Evolutionary conservation across 2,329 filamentous ascomycete species (phyloP), one percentile per base, ranked within the genome.

Genomic region (Fusarium goolgardi): DNA sequence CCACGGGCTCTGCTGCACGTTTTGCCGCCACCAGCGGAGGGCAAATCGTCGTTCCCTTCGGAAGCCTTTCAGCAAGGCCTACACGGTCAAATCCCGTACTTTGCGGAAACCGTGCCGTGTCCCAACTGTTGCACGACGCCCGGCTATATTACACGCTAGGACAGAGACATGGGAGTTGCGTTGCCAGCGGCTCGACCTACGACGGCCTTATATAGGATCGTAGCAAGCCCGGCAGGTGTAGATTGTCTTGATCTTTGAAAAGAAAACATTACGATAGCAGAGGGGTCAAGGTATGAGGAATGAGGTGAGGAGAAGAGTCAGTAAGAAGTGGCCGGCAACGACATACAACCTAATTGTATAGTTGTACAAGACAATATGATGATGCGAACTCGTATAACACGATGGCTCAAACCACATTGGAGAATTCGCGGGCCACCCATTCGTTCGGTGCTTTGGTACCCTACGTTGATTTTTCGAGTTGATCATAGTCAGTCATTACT

Each of bases 201-300:
- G 55, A 61, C 47, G 53, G 67, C 65, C 69, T 46, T 20, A 52
- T 63, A 51, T 25, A 62, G 50, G 65, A 67, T 70, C 67, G 57
- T 62, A 68, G 45, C 55, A 56, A 65, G 64, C 67, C 72, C 52
- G 69, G 61, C 65, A 69, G 71, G 61, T 74, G 71, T 67, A 74
- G 67, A 73, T 73, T 74, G 71, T 74, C 72, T 74, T 71, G 71
- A 71, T 74, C 67, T 72, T 70, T 53, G 59, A 55, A 60, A 72
- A 65, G 59, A 61, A 63, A 72, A 65, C 53, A 67, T 67, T 69
- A 68, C 59, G 50, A 69, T 69, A 69, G 66, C 55, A 45, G 59
- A 71, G 50, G 55, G 32, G 63, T 57, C 23, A 25, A 51, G 47
- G 32, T 29, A 20, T 34, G 58, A 55, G 41, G 53, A 35, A 57